Evolutionary conservation across 2,329 filamentous ascomycete species (phyloP).

Genomic region (Epichloe baconii): DNA sequence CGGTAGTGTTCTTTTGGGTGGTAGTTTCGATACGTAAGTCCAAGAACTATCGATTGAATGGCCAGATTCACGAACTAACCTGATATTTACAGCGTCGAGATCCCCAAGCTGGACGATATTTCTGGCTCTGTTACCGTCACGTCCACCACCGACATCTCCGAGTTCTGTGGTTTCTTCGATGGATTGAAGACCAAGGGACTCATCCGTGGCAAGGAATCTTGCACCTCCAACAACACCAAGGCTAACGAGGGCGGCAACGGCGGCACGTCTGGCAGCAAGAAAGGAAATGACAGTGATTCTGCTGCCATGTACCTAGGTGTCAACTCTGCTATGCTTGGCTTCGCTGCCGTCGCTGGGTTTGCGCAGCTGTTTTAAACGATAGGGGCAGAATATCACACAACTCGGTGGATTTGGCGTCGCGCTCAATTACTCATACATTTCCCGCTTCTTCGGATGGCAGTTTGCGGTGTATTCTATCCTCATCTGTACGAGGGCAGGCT

Average conservation of each 20-base stretch:
- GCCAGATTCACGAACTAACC: not conserved
- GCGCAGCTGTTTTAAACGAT: conserved; percentile 38
- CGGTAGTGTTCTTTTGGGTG: conserved; percentile 75
- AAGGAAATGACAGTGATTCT: conserved; percentile 21
- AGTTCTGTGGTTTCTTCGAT: conserved; percentile 41
- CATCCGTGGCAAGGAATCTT: conserved; percentile 30
- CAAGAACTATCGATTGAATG: not conserved
- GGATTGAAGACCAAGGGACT: conserved; percentile 25
- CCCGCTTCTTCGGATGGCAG: conserved; percentile 21
- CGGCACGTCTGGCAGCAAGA: conserved; percentile 14
- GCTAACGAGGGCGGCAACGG: conserved; percentile 35
- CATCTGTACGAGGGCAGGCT: conserved; percentile 13
- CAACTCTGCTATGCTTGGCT: conserved; percentile 34
- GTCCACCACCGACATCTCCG: conserved; percentile 47
- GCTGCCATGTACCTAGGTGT: conserved; percentile 32
- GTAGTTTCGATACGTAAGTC: conserved; percentile 71
- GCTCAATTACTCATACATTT: conserved; percentile 21
- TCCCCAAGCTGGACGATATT: conserved; percentile 55
- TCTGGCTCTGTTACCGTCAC: conserved; percentile 59
- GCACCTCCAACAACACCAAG: conserved; percentile 36
- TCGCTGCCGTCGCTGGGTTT: conserved; percentile 33
- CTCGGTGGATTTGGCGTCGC: conserved; percentile 23
- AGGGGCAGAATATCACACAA: conserved; percentile 13
- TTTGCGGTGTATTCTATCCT: conserved; percentile 20
- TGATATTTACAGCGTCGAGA: conserved; percentile 43